phyloP scores from a whole-genome alignment of 1,284 basidiomycete genomes.

The Omphalotus olearius region DNA sequence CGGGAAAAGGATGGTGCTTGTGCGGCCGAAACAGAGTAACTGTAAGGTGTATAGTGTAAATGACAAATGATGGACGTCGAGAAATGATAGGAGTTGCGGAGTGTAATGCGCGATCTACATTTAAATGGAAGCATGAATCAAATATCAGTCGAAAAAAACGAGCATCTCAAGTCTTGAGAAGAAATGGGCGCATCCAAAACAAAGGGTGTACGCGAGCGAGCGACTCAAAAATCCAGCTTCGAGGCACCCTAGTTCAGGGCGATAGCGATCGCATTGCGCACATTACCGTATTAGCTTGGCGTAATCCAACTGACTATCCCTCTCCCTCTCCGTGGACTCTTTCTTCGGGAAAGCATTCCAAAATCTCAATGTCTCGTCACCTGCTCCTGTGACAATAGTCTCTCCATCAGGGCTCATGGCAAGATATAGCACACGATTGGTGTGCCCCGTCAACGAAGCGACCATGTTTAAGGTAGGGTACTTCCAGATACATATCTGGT shows the following conservation, averaged over 20 bases:
- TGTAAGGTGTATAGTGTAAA: too few species aligned
- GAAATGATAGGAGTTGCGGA: too few species aligned
- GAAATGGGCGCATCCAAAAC: background rate
- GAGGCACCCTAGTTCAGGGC: background rate
- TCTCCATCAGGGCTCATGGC: constrained; percentile 97
- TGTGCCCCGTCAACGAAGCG: constrained; percentile 92
- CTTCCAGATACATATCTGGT: constrained; percentile 98
- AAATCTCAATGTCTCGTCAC: constrained; percentile 95
- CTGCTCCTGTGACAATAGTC: constrained; percentile 97
- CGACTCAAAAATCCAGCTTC: background rate
- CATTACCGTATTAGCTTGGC: constrained; percentile 54
- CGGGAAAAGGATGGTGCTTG: too few species aligned
- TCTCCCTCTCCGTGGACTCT: constrained; percentile 39
- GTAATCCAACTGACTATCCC: constrained; percentile 53
- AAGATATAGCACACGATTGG: constrained; percentile 91
- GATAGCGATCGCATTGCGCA: background rate
- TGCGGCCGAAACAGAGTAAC: too few species aligned
- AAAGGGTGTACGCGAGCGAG: background rate
- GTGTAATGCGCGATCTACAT: too few species aligned
- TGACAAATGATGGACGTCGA: too few species aligned
- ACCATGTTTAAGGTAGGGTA: constrained; percentile 94
- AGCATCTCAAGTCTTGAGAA: too few species aligned
- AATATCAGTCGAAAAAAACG: too few species aligned
- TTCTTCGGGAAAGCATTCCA: constrained; percentile 91
- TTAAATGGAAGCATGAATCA: too few species aligned